Evolutionary conservation across 805 yeast species (phyloP).

Genomic region (Lipomyces starkeyi): DNA sequence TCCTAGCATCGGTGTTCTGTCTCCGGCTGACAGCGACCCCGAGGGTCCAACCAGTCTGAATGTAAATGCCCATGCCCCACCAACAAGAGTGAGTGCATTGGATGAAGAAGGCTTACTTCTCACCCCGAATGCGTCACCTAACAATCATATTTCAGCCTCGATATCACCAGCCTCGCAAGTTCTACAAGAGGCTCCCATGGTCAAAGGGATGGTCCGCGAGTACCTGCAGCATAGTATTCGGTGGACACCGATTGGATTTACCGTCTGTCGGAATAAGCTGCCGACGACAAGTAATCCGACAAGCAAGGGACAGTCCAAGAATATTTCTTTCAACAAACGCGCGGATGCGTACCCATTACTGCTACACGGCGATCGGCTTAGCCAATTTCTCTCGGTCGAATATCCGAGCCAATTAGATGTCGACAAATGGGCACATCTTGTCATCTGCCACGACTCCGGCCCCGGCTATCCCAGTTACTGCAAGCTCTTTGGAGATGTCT

Average conservation of each 20-base stretch:
- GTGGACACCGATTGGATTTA: not conserved
- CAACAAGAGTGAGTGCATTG: not conserved
- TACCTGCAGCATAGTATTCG: not conserved
- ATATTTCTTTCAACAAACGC: not conserved
- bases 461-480: not conserved
- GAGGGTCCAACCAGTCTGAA: not conserved
- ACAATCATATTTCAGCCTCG: not conserved
- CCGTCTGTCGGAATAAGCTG: not conserved
- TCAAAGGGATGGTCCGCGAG: not conserved
- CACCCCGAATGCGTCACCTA: not conserved
- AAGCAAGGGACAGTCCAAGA: not conserved
- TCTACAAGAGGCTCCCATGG: not conserved
- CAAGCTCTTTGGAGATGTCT: not conserved
- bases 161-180: not conserved
- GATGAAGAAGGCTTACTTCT: not conserved
- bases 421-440: not conserved
- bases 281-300: not conserved
- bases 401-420: not conserved
- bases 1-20: not conserved
- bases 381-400: not conserved
- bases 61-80: not conserved
- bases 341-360: not conserved
- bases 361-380: not conserved
- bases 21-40: not conserved
- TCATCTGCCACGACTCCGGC: not conserved